These are phyloP conservation scores for Aureobasidium melanogenum DNA, from an alignment of 2,329 filamentous ascomycete genomes.

Conservation along the genomic window DNA sequence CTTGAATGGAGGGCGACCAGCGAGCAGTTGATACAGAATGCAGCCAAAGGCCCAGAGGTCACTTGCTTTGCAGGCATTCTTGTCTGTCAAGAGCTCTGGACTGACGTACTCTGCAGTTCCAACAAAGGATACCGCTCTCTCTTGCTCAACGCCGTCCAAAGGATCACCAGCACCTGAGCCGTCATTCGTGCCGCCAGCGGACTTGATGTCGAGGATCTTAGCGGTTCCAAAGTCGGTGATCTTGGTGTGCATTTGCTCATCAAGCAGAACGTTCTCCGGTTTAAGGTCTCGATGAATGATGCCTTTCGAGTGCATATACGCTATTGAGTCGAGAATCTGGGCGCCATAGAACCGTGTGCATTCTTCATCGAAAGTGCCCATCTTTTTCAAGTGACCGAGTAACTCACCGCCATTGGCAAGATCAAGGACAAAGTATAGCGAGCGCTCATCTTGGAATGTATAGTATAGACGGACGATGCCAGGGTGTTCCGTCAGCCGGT, in stretches of 20 bases:
- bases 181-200: slow-evolving; percentile 24
- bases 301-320: slow-evolving; percentile 94
- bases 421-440: slow-evolving; percentile 93
- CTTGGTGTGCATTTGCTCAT: slow-evolving; percentile 95
- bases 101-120: slow-evolving; percentile 98
- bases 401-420: slow-evolving; percentile 87
- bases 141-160: slow-evolving; percentile 52
- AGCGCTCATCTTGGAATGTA: slow-evolving; percentile 95
- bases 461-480: slow-evolving; percentile 96
- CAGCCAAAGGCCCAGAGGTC: slow-evolving; percentile 98
- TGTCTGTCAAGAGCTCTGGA: slow-evolving; percentile 90
- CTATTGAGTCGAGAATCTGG: slow-evolving; percentile 90
- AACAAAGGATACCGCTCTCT: slow-evolving; percentile 86
- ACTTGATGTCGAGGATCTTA: slow-evolving; percentile 63
- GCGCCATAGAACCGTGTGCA: slow-evolving; percentile 91
- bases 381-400: slow-evolving; percentile 85
- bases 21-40: slow-evolving; percentile 90
- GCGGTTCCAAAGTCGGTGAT: slow-evolving; percentile 98
- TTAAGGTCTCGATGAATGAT: slow-evolving; percentile 97
- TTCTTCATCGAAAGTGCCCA: slow-evolving; percentile 88
- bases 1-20: slow-evolving; percentile 96
- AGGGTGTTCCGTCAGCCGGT: slow-evolving; percentile 89
- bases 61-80: slow-evolving; percentile 94
- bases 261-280: slow-evolving; percentile 90
- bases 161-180: slow-evolving; percentile 38